These are phyloP conservation scores for Linnemannia zychae DNA, from an alignment of 192 early-diverging fungal genomes.

Conservation along the genomic window DNA sequence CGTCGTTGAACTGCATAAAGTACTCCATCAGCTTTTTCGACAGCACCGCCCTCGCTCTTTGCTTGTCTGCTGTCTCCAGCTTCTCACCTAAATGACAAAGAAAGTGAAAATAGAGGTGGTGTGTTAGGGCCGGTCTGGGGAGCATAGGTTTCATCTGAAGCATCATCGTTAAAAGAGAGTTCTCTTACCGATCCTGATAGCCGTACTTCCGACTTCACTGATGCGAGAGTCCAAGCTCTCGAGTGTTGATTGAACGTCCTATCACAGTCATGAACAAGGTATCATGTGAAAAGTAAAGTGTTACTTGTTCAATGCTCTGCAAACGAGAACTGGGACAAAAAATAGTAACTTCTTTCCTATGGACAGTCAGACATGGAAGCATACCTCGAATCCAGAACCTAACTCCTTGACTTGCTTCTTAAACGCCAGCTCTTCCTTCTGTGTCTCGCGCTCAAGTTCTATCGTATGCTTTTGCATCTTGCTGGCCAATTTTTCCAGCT, in stretches of 20 bases:
- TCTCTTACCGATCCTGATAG: slow-evolving; percentile 88
- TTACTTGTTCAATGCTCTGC: neutral
- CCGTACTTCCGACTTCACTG: slow-evolving; percentile 94
- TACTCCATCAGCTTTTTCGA: slow-evolving; percentile 93
- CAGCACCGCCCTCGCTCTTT: slow-evolving; percentile 88
- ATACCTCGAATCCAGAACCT: slow-evolving; percentile 83
- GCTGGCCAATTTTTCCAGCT: slow-evolving; percentile 81
- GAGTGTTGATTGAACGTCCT: slow-evolving; percentile 91
- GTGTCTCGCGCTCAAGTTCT: slow-evolving; percentile 84
- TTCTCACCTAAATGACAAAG: slow-evolving; percentile 81
- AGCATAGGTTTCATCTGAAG: neutral
- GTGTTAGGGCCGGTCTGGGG: neutral
- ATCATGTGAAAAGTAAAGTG: neutral
- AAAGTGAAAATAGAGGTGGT: neutral
- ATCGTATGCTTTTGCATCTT: slow-evolving; percentile 87
- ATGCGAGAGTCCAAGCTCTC: slow-evolving; percentile 90
- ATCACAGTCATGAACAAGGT: neutral
- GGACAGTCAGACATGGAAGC: neutral
- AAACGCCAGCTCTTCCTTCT: slow-evolving; percentile 80
- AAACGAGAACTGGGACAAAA: neutral
- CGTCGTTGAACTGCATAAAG: slow-evolving; percentile 92
- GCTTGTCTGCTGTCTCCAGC: slow-evolving; percentile 95
- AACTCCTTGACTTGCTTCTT: slow-evolving; percentile 86
- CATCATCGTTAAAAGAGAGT: neutral
- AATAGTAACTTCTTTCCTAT: neutral